phyloP scores from a whole-genome alignment of 1,284 basidiomycete genomes.

The Schizophyllum amplum region DNA sequence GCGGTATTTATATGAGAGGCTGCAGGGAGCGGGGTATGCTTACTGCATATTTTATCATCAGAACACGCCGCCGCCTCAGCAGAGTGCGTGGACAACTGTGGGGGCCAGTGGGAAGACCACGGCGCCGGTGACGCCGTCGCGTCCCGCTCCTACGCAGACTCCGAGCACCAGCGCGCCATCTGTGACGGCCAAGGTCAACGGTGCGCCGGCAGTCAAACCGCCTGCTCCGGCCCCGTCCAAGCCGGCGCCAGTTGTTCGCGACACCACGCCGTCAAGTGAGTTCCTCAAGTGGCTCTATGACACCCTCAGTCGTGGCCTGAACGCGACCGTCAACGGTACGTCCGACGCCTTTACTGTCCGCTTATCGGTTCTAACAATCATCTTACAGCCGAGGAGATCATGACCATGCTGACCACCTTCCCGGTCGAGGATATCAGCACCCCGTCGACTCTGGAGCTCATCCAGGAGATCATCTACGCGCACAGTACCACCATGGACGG shows the following conservation, averaged over 20 bases:
- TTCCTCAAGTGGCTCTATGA: slow-evolving; percentile 91
- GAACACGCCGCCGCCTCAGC: slow-evolving; percentile 19
- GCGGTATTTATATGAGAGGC: slow-evolving; percentile 7
- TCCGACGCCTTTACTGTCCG: slow-evolving; percentile 11
- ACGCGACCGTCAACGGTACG: slow-evolving; percentile 72
- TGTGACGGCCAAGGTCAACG: slow-evolving; percentile 28
- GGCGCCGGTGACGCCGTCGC: slow-evolving; percentile 24
- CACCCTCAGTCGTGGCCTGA: slow-evolving; percentile 75
- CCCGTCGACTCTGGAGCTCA: slow-evolving; percentile 75
- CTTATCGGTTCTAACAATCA: slow-evolving; percentile 3
- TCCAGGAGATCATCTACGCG: slow-evolving; percentile 88
- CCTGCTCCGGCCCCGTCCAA: slow-evolving; percentile 25
- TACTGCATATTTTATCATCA: slow-evolving; percentile 7
- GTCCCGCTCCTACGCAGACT: slow-evolving; percentile 24
- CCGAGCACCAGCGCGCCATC: slow-evolving; percentile 16
- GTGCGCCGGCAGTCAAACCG: slow-evolving; percentile 11
- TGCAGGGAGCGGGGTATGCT: background rate
- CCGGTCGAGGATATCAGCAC: slow-evolving; percentile 72
- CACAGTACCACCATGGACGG: slow-evolving; percentile 94
- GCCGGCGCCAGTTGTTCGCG: slow-evolving; percentile 27
- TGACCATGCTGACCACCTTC: slow-evolving; percentile 86
- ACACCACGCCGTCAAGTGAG: slow-evolving; percentile 68
- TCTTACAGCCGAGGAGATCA: slow-evolving; percentile 80
- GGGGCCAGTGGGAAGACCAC: slow-evolving; percentile 66
- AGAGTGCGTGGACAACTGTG: slow-evolving; percentile 76